Percentiles rank a stretch among this genome's conserved stretches.
phyloP scores from a whole-genome alignment of 1,284 basidiomycete genomes.

The Microbotryum lychnidis-dioicae region DNA sequence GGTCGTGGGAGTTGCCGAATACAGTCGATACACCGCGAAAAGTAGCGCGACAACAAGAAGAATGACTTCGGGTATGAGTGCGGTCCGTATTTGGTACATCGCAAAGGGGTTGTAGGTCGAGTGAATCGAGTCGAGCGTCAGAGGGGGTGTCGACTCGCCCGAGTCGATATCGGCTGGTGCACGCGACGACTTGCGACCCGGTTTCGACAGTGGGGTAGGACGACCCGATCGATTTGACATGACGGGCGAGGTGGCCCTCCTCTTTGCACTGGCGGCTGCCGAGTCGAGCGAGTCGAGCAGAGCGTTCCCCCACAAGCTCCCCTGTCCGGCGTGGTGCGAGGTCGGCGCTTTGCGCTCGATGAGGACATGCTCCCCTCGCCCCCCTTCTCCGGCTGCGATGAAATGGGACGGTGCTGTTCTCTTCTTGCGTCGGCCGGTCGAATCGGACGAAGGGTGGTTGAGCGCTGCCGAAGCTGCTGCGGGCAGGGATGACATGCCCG shows the following conservation, averaged over 20 bases:
- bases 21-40: conserved; percentile 29
- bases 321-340: neutral
- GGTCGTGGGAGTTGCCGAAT: conserved; percentile 14
- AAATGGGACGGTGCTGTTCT: neutral
- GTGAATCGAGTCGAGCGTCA: conserved; percentile 27
- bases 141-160: conserved; percentile 16
- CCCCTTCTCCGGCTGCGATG: conserved; percentile 7
- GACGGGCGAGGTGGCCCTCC: conserved; percentile 12
- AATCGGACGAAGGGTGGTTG: no score
- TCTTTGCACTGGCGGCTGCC: neutral
- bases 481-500: no score
- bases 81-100: conserved; percentile 26
- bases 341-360: conserved; percentile 7
- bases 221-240: neutral
- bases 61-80: conserved; percentile 29
- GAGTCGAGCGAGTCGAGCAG: conserved; percentile 24
- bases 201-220: neutral
- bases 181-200: neutral
- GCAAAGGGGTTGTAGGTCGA: conserved; percentile 25
- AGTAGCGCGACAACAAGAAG: conserved; percentile 26
- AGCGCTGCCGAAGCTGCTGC: no score
- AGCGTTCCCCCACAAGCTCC: conserved; percentile 13
- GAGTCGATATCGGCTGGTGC: neutral
- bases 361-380: conserved; percentile 26
- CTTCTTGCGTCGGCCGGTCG: no score